Base-by-base conservation (phyloP, 208 protist species). In the Angomonas desouzai region DNA sequence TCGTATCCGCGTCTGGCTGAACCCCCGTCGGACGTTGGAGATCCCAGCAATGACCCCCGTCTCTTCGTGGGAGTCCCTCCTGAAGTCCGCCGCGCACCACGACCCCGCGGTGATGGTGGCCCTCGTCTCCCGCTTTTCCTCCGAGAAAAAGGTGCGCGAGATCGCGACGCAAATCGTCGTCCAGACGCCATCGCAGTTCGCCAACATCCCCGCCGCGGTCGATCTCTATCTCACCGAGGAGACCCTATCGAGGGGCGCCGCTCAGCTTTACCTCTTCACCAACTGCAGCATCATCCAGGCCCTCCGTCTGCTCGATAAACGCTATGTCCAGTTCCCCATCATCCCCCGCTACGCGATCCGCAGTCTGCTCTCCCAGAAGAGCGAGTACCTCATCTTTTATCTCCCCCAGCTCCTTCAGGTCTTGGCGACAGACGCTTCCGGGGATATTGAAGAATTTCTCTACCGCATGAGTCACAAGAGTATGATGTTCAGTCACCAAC, bases 321-420 rank as follows among this genome's bases (percentile, higher is more conserved):
- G 71, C 62, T 92, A 87, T 53, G 72, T 63, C 2, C 47, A 34
- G 34, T 82, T 85, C 70, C 65, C 74, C 3, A 66, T 65, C 23
- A 84, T 95, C 9, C 70, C 69, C 23, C 28, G 59, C 25, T 95
- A 87, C 72, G 89, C 86, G 10, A 85, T 93, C 51, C 77, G 80
- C 43, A 92, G 86, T 64, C 77, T 95, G 40, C 70, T 91, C 20
- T 83, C 79, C 20, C 76, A 88, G 70, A 70, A 72, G 55, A 83
- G 79, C 62, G 83, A 93, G 58, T 58, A 74, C 62, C 80, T 96
- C 61, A 90, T 92, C 70, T 96, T 96, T 66, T 96, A 92, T 72
- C 77, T 96, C 32, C 91, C 87, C 40, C 91, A 96, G 81, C 77
- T 96, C 27, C 76, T 93, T 48, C 91, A 96, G 72, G 68, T 89